Evolutionary conservation across 2,329 filamentous ascomycete genomes (phyloP).

Genomic region (Trichophyton verrucosum): DNA sequence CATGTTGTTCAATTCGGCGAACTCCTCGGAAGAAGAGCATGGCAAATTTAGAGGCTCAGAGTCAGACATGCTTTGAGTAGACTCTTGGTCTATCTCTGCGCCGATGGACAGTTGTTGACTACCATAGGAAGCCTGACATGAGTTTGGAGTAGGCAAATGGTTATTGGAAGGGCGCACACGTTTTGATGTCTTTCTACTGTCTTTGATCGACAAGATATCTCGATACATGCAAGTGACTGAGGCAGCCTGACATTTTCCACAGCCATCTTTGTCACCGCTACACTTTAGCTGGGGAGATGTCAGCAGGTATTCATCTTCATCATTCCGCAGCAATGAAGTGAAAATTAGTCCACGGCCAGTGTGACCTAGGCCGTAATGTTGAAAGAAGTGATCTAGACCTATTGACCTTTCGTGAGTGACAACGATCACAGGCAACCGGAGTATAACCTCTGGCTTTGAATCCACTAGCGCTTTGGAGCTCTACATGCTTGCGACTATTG

Average conservation of each 20-base stretch:
- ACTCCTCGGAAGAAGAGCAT: background rate
- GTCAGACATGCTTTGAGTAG: background rate
- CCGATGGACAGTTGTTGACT: background rate
- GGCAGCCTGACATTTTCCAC: background rate
- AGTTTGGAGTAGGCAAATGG: background rate
- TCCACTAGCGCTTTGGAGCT: background rate
- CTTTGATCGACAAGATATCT: background rate
- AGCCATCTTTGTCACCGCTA: background rate
- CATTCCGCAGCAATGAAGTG: background rate
- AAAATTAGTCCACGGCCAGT: background rate
- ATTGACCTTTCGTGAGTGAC: background rate
- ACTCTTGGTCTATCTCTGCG: background rate
- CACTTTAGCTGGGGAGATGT: background rate
- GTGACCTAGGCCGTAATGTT: background rate
- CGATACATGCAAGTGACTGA: background rate
- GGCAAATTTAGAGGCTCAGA: background rate
- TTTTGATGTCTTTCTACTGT: background rate
- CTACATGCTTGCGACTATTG: background rate
- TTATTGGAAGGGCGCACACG: background rate
- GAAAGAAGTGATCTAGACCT: background rate
- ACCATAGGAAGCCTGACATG: background rate
- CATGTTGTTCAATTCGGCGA: background rate
- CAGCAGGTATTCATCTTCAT: background rate
- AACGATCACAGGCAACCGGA: background rate
- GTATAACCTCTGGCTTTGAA: background rate